These are phyloP conservation scores for Debaryomyces subglobosus DNA, from an alignment of 1,139 yeast genomes.

Conservation along the genomic window DNA sequence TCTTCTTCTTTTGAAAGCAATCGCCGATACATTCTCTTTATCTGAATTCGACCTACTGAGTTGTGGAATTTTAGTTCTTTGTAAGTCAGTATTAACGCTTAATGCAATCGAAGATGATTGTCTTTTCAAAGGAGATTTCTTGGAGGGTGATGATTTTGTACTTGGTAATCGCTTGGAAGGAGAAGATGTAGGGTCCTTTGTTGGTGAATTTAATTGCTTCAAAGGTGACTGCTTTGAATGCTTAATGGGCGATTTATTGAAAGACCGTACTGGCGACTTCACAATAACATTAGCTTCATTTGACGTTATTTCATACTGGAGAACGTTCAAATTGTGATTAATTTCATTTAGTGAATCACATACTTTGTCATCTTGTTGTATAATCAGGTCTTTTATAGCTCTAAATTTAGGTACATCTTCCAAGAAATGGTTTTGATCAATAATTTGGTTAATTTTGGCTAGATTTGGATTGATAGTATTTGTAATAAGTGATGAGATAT, in stretches of 20 bases:
- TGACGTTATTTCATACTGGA: neutral
- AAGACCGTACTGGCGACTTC: constrained; percentile 5
- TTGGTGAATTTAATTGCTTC: constrained; percentile 1
- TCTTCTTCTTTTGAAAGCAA: constrained; percentile 20
- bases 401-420: constrained; percentile 4
- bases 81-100: constrained; percentile 3
- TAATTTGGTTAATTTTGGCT: constrained; percentile 1
- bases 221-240: constrained; percentile 1
- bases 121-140: constrained; percentile 9
- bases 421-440: constrained; percentile 1
- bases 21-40: constrained; percentile 10
- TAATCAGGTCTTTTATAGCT: neutral
- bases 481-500: constrained; percentile 11
- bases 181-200: neutral
- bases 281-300: neutral
- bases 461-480: constrained; percentile 11
- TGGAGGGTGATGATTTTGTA: constrained; percentile 3
- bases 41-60: constrained; percentile 11
- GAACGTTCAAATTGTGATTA: constrained; percentile 1
- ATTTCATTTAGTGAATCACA: constrained; percentile 1
- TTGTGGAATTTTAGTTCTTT: constrained; percentile 14
- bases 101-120: constrained; percentile 9
- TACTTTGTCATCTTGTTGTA: neutral
- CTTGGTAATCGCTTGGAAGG: neutral
- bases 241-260: neutral